Evolutionary conservation across 2,329 filamentous ascomycete species (phyloP), one percentile per base, ranked within the genome.

Genomic region (Dothistroma septosporum): DNA sequence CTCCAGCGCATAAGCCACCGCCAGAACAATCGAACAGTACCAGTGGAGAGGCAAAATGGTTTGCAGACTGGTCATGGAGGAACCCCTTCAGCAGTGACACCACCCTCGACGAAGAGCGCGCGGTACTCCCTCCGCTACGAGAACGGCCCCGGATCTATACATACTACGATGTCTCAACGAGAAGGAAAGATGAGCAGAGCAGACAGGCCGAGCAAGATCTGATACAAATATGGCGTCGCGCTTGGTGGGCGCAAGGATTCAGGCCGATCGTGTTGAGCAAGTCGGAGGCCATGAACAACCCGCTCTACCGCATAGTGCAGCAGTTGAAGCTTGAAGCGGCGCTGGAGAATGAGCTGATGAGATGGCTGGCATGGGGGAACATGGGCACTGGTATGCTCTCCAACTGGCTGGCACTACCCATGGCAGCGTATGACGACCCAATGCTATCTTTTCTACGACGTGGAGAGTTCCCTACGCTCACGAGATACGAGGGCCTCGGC

Each of bases 161-260:
- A 65, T 97, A 93, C 76, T 96, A 96, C 74, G 91, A 96, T 70
- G 79, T 84, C 11, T 85, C 84, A 4, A 74, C 80, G 62, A 81
- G 82, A 69, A 59, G 65, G 28, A 87, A 87, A 74, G 83, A 88
- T 33, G 80, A 83, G 53, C 83, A 83, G 19, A 82, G 84, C 55
- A 84, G 84, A 68, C 84, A 89, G 61, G 89, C 90, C 4, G 90
- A 97, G 73, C 88, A 88, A 70, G 84, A 87, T 61, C 78, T 97
- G 61, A 81, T 97, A 53, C 79, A 96, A 60, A 88, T 90, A 57
- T 97, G 94, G 94, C 85, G 92, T 62, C 85, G 91, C 50, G 92
- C 93, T 2, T 97, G 93, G 92, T 97, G 91, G 90, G 91, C 92
- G 0, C 87, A 95, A 70, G 94, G 93, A 11, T 97, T 97, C 77